Percentiles rank a stretch among this genome's conserved stretches.
phyloP scores from a whole-genome alignment of 2,329 filamentous ascomycete species.

The Aspergillus fijiensis region DNA sequence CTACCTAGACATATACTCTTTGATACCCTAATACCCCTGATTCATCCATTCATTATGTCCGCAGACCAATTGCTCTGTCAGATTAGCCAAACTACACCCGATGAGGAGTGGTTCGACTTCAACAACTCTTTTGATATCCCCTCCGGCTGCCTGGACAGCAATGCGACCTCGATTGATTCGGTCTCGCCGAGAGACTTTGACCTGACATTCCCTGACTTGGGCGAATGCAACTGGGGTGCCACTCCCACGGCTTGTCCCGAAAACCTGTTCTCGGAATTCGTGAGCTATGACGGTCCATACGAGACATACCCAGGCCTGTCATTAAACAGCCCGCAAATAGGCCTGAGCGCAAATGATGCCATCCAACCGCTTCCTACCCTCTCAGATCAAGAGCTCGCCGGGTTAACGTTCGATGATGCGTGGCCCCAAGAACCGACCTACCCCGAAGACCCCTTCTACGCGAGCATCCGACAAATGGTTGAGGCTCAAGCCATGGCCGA shows the following conservation, averaged over 20 bases:
- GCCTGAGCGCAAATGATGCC: slow-evolving; percentile 17
- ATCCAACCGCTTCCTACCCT: slow-evolving; percentile 10
- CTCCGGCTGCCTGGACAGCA: slow-evolving; percentile 28
- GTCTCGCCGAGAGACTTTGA: slow-evolving; percentile 32
- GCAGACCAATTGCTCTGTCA: slow-evolving; percentile 28
- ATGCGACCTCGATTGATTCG: slow-evolving; percentile 31
- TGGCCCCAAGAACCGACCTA: slow-evolving; percentile 18
- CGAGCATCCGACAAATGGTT: slow-evolving; percentile 32
- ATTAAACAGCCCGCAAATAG: slow-evolving; percentile 14
- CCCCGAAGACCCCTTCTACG: slow-evolving; percentile 15
- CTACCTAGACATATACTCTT: neutral
- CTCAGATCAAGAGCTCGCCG: slow-evolving; percentile 6
- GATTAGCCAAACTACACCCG: slow-evolving; percentile 20
- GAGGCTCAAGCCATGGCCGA: slow-evolving; percentile 41
- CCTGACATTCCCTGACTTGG: slow-evolving; percentile 25
- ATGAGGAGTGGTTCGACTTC: slow-evolving; percentile 36
- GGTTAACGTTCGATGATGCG: slow-evolving; percentile 6
- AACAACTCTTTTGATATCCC: slow-evolving; percentile 35
- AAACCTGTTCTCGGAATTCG: slow-evolving; percentile 26
- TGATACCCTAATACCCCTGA: neutral
- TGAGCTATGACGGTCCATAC: slow-evolving; percentile 23
- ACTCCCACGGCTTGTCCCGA: slow-evolving; percentile 20
- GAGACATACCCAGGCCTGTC: slow-evolving; percentile 20
- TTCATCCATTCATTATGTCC: slow-evolving; percentile 24
- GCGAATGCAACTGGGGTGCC: slow-evolving; percentile 25